Base-by-base conservation (phyloP, 73 alveolate genomes). In the Halteria grandinella region DNA sequence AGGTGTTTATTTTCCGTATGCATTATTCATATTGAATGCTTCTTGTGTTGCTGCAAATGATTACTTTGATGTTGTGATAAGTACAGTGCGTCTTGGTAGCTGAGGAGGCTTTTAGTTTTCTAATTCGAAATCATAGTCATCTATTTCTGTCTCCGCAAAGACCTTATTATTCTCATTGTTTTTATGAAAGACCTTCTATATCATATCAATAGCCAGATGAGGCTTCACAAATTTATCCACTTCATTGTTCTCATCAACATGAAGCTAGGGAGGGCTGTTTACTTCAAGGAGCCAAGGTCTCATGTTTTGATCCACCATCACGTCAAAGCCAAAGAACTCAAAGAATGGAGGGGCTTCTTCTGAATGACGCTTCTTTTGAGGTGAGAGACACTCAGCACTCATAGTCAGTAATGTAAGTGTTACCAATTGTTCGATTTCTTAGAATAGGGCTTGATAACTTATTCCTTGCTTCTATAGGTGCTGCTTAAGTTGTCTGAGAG, bases 281-380 rank as follows among this genome's bases (percentile, higher is more conserved):
- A 80, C 57, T 52, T 85, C 93, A 70, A 85, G 64, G 17, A 85
- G 60, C 93, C 93, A 85, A 24, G 90, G 87, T 44, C 75, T 85
- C 55, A 85, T 75, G 69, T 85, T 77, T 14, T 59, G 79, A 64
- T 85, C 93, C 6, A 85, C 77, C 55, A 85, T 64, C 41, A 85
- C 69, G 59, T 85, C 93, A 55, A 66, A 85, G 1, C 89, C 93
- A 34, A 77, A 85, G 47, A 85, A 76, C 75, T 85, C 93, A 85
- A 85, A 85, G 25, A 83, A 85, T n/a, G n/a, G n/a, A n/a, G n/a
- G n/a, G 69, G 74, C 53, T n/a, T n/a, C 37, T 6, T 53, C 44
- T 11, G 10, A 21, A 17, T n/a, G n/a, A n/a, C n/a, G n/a, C n/a
- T n/a, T n/a, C n/a, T n/a, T n/a, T n/a, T n/a, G n/a, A n/a, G n/a